Percentiles rank a stretch among this genome's conserved stretches.
Conservation (phyloP, 768 basidiomycete genomes). For the Podaxis carcinomalis region DNA sequence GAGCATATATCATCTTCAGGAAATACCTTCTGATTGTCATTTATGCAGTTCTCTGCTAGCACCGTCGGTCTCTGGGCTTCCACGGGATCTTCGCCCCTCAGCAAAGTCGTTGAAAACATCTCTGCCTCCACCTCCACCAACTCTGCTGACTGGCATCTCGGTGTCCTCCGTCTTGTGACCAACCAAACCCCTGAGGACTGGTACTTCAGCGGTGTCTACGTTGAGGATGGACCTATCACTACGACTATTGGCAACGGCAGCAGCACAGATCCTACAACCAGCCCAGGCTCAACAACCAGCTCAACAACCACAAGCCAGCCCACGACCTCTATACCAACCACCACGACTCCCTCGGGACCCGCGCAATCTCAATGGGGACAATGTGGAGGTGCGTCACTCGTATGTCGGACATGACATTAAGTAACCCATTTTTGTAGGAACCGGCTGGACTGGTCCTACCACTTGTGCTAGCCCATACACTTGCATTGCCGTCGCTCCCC, state of each 20-base stretch:
- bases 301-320: conserved; percentile 20
- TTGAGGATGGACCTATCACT: conserved; percentile 54
- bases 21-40: background rate
- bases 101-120: conserved; percentile 43
- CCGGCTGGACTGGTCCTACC: conserved; percentile 43
- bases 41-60: conserved; percentile 40
- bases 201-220: conserved; percentile 58
- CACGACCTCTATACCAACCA: conserved; percentile 23
- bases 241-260: conserved; percentile 41
- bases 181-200: conserved; percentile 46
- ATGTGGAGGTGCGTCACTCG: conserved; percentile 39
- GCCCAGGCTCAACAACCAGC: conserved; percentile 18
- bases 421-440: conserved; percentile 23
- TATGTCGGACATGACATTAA: background rate
- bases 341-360: conserved; percentile 31
- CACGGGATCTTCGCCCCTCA: conserved; percentile 42
- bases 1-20: conserved; percentile 17
- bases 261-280: conserved; percentile 13
- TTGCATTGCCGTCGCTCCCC: conserved; percentile 44
- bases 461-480: conserved; percentile 35
- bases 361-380: conserved; percentile 44
- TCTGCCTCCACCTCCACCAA: conserved; percentile 51
- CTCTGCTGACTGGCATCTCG: conserved; percentile 59
- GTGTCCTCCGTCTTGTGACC: conserved; percentile 53
- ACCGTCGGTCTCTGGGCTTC: conserved; percentile 59